These are phyloP conservation scores for Plasmopara halstedii DNA, from an alignment of 352 stramenopile species.

Conservation along the genomic window DNA sequence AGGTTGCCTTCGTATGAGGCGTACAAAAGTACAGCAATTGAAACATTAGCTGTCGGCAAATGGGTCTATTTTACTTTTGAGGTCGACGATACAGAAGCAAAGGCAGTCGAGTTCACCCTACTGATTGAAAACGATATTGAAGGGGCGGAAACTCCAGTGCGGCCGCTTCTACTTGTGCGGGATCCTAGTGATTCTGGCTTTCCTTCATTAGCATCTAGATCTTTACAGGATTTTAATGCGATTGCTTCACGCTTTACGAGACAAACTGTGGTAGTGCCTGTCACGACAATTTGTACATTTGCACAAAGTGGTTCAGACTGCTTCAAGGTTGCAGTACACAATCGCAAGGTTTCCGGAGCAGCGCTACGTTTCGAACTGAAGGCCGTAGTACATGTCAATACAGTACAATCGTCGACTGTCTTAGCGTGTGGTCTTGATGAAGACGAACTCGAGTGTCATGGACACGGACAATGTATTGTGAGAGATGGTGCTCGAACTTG, in stretches of 20 bases:
- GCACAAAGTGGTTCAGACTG: slow-evolving; percentile 29
- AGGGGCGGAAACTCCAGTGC: slow-evolving; percentile 25
- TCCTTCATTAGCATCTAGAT: slow-evolving; percentile 35
- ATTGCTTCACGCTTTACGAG: slow-evolving; percentile 11
- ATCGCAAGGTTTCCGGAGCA: slow-evolving; percentile 45
- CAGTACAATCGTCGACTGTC: neutral
- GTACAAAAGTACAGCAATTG: slow-evolving; percentile 16
- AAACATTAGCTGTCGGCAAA: slow-evolving; percentile 31
- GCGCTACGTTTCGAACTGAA: slow-evolving; percentile 37
- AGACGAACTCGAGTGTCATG: slow-evolving; percentile 31
- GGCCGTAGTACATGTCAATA: slow-evolving; percentile 28
- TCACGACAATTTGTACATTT: slow-evolving; percentile 39
- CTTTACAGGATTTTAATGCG: slow-evolving; percentile 44
- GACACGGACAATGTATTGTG: slow-evolving; percentile 42
- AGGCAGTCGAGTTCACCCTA: slow-evolving; percentile 40
- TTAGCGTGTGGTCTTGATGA: slow-evolving; percentile 1
- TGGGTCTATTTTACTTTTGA: slow-evolving; percentile 70
- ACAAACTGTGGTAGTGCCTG: slow-evolving; percentile 37
- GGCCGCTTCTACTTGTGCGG: slow-evolving; percentile 52
- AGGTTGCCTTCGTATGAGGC: slow-evolving; percentile 7
- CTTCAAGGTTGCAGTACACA: slow-evolving; percentile 68
- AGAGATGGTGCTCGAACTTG: slow-evolving; percentile 25
- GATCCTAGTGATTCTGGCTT: slow-evolving; percentile 43
- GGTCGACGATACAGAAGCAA: slow-evolving; percentile 31
- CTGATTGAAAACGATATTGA: slow-evolving; percentile 37